phyloP scores from a whole-genome alignment of 495 filamentous ascomycete species.

The Podospora sp. region DNA sequence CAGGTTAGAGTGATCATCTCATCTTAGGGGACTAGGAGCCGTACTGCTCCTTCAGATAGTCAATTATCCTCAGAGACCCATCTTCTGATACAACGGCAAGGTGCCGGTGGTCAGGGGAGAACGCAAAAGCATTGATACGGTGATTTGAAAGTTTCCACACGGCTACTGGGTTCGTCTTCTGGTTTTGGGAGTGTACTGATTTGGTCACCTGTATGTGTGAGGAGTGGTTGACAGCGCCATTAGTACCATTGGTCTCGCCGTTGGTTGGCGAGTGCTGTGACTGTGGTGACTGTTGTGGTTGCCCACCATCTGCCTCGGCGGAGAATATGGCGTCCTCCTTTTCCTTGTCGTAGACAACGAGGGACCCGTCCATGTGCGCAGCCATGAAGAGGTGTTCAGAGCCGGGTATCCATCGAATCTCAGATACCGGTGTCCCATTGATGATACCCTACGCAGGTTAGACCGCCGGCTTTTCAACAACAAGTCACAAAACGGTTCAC shows the following conservation, averaged over 20 bases:
- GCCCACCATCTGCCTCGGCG: constrained; percentile 50
- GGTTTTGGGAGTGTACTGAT: constrained; percentile 87
- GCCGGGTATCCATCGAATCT: constrained; percentile 90
- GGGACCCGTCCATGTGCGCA: constrained; percentile 87
- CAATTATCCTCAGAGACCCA: constrained; percentile 82
- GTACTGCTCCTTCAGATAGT: constrained; percentile 88
- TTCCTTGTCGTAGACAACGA: constrained; percentile 97
- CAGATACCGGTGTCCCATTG: constrained; percentile 78
- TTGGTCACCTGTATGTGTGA: constrained; percentile 68
- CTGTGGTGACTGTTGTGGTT: neutral
- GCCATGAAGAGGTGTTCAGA: constrained; percentile 94
- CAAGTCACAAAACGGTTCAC: neutral
- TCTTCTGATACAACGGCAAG: constrained; percentile 94
- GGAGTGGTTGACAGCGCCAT: constrained; percentile 33
- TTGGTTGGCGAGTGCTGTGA: constrained; percentile 26
- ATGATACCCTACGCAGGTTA: constrained; percentile 67
- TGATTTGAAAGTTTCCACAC: constrained; percentile 90
- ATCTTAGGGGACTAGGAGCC: constrained; percentile 32
- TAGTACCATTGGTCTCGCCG: constrained; percentile 42
- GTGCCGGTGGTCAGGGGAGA: constrained; percentile 82
- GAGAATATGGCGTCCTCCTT: constrained; percentile 80
- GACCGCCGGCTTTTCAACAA: neutral
- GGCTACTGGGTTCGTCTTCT: constrained; percentile 89
- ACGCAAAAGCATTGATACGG: constrained; percentile 83
- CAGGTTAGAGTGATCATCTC: neutral